Evolutionary conservation across 257 asterid species (phyloP).

Genomic region (Eucommia ulmoides): DNA sequence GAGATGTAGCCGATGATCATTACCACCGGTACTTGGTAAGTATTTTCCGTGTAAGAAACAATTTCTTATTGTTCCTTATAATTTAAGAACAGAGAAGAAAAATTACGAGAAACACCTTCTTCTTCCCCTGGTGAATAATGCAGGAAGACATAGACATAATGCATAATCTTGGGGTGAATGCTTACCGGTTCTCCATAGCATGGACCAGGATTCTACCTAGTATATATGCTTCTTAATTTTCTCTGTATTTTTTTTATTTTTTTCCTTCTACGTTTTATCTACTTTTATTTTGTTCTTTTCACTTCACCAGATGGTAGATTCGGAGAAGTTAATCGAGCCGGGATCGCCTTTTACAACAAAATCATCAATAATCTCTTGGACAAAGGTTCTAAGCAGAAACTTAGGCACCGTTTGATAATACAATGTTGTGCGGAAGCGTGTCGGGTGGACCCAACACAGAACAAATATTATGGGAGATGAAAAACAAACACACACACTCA

Average conservation of each 20-base stretch:
- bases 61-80: background rate
- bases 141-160: slow-evolving; percentile 7
- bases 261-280: background rate
- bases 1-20: background rate
- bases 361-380: slow-evolving; percentile 7
- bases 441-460: no score
- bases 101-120: background rate
- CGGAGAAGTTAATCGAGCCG: slow-evolving; percentile 6
- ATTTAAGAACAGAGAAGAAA: background rate
- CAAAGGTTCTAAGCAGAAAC: slow-evolving; percentile 12
- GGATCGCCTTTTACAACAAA: slow-evolving; percentile 7
- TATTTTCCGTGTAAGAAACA: background rate
- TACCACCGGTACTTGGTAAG: background rate
- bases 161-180: slow-evolving; percentile 8
- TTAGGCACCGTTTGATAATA: no score
- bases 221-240: background rate
- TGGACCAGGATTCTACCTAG: slow-evolving; percentile 9
- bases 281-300: background rate
- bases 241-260: background rate
- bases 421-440: no score
- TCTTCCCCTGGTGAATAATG: background rate
- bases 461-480: no score
- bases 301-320: slow-evolving; percentile 7
- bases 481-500: no score
- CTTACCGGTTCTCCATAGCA: slow-evolving; percentile 13